Percentiles rank a stretch among this genome's conserved stretches.
Evolutionary conservation across 805 yeast species (phyloP).

Genomic region (Lipomyces kockii): DNA sequence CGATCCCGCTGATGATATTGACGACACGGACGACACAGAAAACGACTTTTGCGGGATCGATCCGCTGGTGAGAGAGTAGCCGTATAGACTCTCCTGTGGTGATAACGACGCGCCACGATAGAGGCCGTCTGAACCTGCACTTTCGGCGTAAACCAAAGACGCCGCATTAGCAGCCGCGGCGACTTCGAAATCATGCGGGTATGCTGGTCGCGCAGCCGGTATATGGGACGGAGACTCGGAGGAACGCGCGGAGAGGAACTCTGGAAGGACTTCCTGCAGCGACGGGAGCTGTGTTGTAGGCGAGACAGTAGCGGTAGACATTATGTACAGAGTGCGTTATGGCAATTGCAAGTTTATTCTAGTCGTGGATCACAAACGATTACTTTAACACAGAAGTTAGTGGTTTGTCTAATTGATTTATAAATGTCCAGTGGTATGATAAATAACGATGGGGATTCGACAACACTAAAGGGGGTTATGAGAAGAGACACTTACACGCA

Average conservation of each 20-base stretch:
- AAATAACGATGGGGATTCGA: too few relatives aligned
- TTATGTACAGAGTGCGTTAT: not conserved
- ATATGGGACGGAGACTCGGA: not conserved
- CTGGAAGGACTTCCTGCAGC: slow-evolving; percentile 33
- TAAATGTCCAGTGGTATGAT: too few relatives aligned
- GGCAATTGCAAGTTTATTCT: not conserved
- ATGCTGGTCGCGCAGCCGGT: slow-evolving; percentile 8
- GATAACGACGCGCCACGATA: slow-evolving; percentile 2
- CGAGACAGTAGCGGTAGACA: slow-evolving; percentile 7
- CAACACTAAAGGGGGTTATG: not conserved
- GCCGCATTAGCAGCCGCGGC: slow-evolving; percentile 2
- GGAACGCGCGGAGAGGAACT: slow-evolving; percentile 21
- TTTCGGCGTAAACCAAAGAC: slow-evolving; percentile 2
- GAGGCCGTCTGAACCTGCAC: not conserved
- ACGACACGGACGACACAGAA: slow-evolving; percentile 26
- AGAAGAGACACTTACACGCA: not conserved
- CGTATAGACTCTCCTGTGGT: slow-evolving; percentile 6
- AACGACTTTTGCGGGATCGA: slow-evolving; percentile 14
- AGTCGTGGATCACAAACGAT: not conserved
- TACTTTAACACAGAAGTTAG: not conserved
- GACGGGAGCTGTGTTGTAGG: slow-evolving; percentile 33
- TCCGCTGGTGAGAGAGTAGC: not conserved
- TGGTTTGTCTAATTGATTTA: too few relatives aligned
- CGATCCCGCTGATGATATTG: slow-evolving; percentile 15
- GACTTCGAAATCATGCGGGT: not conserved